phyloP scores from a whole-genome alignment of 305 asterid species.

The Fraxinus angustifolia region DNA sequence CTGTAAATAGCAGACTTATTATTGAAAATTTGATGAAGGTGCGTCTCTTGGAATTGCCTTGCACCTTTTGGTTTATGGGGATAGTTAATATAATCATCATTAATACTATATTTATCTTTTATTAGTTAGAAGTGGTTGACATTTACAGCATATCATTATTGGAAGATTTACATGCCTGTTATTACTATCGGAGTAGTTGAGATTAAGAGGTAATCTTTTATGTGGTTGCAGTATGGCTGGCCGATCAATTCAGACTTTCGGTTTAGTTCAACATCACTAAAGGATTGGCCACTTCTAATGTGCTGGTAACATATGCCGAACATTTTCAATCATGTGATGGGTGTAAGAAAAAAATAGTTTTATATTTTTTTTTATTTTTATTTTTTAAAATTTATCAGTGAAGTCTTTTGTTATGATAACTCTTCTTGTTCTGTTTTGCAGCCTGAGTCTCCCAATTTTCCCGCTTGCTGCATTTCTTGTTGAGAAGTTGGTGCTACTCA shows the following conservation, averaged over 20 bases:
- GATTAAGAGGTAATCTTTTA: conserved; percentile 11
- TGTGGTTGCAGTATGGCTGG: conserved; percentile 82
- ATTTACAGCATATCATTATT: not conserved
- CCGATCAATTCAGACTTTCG: conserved; percentile 74
- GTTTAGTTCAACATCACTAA: conserved; percentile 75
- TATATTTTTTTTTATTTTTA: too few species aligned
- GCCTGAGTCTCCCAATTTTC: conserved; percentile 73
- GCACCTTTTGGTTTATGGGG: not conserved
- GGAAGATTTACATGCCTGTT: too few species aligned
- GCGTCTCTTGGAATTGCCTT: conserved; percentile 11
- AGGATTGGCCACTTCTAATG: conserved; percentile 94
- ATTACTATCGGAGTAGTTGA: not conserved
- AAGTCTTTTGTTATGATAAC: not conserved
- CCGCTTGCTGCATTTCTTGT: conserved; percentile 77
- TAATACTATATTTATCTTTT: not conserved
- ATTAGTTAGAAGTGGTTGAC: conserved; percentile 11
- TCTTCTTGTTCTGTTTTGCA: conserved; percentile 24
- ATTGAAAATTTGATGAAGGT: conserved; percentile 98
- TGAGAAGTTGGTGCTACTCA: conserved; percentile 63
- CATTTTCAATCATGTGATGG: not conserved
- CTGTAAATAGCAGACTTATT: conserved; percentile 92
- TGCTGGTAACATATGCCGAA: conserved; percentile 62
- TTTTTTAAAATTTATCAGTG: too few species aligned
- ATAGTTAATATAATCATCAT: not conserved
- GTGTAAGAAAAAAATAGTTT: too few species aligned